Evolutionary conservation across 2,329 filamentous ascomycete species (phyloP).

Genomic region (Colletotrichum incanum): DNA sequence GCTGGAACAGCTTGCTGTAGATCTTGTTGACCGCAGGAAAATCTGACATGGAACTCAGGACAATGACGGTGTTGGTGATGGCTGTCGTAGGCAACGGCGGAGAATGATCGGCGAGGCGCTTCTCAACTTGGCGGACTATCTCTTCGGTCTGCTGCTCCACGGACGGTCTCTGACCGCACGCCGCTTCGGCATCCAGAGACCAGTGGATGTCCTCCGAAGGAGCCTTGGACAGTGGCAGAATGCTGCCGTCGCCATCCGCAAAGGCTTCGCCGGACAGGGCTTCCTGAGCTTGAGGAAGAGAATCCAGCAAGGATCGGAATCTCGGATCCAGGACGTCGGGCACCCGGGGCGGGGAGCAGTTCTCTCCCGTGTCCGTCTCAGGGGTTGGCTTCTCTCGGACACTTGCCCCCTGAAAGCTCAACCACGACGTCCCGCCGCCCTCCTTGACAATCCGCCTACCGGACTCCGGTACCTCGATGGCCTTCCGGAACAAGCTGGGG

Average conservation of each 20-base stretch:
- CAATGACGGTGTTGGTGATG: conserved; percentile 73
- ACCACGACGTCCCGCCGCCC: conserved; percentile 84
- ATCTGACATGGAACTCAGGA: conserved; percentile 85
- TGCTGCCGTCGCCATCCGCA: background rate
- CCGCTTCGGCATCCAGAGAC: conserved; percentile 54
- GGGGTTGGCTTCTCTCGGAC: conserved; percentile 61
- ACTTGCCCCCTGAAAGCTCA: conserved; percentile 73
- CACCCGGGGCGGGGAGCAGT: conserved; percentile 60
- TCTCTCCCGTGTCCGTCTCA: conserved; percentile 32
- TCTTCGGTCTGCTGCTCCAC: conserved; percentile 65
- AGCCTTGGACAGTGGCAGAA: conserved; percentile 8
- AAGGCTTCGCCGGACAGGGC: conserved; percentile 3
- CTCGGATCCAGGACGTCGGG: conserved; percentile 78
- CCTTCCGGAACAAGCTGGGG: conserved; percentile 77
- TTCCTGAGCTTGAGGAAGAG: conserved; percentile 44
- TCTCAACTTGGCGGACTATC: conserved; percentile 63
- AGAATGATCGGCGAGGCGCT: conserved; percentile 55
- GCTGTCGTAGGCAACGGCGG: conserved; percentile 54
- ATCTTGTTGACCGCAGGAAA: conserved; percentile 82
- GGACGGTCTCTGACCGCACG: conserved; percentile 42
- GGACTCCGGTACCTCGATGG: conserved; percentile 73
- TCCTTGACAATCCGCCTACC: conserved; percentile 71
- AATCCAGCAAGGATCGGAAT: conserved; percentile 64
- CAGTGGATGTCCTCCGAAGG: conserved; percentile 51
- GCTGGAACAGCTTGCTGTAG: conserved; percentile 82